A percentile compares a stretch with the other conserved stretches of the same genome.
Evolutionary conservation across 1,139 yeast species (phyloP).

Genomic region (Candida gigantensis): DNA sequence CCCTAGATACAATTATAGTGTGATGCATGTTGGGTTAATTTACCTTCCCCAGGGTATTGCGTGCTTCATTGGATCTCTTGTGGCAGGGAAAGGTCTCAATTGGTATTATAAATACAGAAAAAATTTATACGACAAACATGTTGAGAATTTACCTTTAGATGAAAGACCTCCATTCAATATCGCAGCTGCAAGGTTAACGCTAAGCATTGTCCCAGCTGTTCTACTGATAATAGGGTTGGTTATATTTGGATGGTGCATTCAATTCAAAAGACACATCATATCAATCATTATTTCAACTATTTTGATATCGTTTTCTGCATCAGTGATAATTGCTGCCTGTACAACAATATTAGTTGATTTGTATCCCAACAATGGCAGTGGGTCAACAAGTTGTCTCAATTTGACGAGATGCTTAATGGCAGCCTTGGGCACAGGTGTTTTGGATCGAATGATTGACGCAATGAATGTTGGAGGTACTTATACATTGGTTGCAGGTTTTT

Average conservation of each 20-base stretch:
- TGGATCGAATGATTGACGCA: constrained; percentile 29
- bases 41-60: constrained; percentile 43
- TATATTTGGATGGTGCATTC: constrained; percentile 44
- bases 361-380: constrained; percentile 34
- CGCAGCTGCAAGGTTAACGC: constrained; percentile 28
- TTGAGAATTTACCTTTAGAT: constrained; percentile 14
- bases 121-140: constrained; percentile 19
- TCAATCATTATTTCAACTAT: constrained; percentile 35
- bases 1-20: constrained; percentile 30
- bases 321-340: constrained; percentile 29
- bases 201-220: constrained; percentile 26
- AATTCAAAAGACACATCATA: constrained; percentile 24
- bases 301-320: constrained; percentile 29
- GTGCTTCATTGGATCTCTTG: constrained; percentile 32
- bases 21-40: constrained; percentile 38
- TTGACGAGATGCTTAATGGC: constrained; percentile 36
- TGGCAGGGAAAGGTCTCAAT: constrained; percentile 31
- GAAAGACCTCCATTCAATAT: constrained; percentile 30
- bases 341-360: constrained; percentile 42
- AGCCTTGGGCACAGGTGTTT: constrained; percentile 35
- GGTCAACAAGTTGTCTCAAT: constrained; percentile 41
- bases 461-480: constrained; percentile 40
- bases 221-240: constrained; percentile 29
- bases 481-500: constrained; percentile 35
- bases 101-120: constrained; percentile 27